These are phyloP conservation scores for Neonectria hederae DNA, from an alignment of 2,329 filamentous ascomycete species.

Conservation along the genomic window DNA sequence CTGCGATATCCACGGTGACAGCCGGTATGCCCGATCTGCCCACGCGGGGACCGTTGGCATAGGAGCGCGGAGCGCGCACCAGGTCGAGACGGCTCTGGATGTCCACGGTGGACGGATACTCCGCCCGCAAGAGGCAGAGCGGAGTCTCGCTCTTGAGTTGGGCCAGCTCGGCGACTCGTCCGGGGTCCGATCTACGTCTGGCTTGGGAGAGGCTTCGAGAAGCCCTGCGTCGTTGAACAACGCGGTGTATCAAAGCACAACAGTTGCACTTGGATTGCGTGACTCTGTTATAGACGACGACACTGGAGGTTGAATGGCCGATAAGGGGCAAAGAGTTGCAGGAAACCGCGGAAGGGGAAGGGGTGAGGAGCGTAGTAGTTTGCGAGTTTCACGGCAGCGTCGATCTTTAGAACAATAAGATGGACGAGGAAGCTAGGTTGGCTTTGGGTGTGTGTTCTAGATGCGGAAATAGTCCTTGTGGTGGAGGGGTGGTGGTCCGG, in stretches of 20 bases:
- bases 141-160: conserved; percentile 54
- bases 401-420: conserved; percentile 12
- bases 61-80: conserved; percentile 42
- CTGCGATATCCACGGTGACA: conserved; percentile 94
- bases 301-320: conserved; percentile 3
- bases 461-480: conserved; percentile 30
- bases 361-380: conserved; percentile 9
- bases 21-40: conserved; percentile 48
- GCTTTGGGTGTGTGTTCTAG: conserved; percentile 22
- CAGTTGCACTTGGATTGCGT: conserved; percentile 5
- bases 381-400: neutral
- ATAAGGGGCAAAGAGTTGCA: conserved; percentile 4
- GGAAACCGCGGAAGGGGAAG: conserved; percentile 2
- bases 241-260: conserved; percentile 26
- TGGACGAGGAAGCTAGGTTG: conserved; percentile 4
- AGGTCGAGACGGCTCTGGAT: conserved; percentile 42
- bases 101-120: conserved; percentile 47
- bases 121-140: conserved; percentile 55
- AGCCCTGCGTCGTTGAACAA: conserved; percentile 32
- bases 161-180: conserved; percentile 51
- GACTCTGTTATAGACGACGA: conserved; percentile 16
- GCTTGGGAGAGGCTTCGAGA: conserved; percentile 31
- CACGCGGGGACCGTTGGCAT: conserved; percentile 42
- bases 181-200: conserved; percentile 21
- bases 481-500: conserved; percentile 30